Evolutionary conservation across 2,329 filamentous ascomycete genomes (phyloP).

Genomic region (Sporothrix variecibatus): DNA sequence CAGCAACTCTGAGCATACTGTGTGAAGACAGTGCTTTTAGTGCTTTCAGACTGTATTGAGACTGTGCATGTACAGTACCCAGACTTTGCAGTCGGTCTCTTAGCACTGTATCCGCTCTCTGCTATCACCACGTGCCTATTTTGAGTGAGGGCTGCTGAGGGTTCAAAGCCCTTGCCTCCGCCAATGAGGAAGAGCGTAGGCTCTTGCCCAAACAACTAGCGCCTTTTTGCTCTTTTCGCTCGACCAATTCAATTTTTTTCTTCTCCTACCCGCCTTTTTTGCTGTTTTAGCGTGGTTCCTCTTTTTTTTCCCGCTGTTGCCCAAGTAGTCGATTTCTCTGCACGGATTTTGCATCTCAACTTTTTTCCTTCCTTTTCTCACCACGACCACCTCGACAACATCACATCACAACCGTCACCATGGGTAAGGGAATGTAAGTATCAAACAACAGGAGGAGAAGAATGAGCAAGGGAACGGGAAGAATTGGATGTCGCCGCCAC

Average conservation of each 20-base stretch:
- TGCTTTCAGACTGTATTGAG: background rate
- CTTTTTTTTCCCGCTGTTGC: background rate
- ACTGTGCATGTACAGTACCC: background rate
- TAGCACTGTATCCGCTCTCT: background rate
- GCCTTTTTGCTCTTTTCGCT: background rate
- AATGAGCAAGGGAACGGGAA: background rate
- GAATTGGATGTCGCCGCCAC: background rate
- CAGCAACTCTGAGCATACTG: background rate
- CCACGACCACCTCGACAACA: constrained; percentile 39
- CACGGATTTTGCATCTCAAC: constrained; percentile 7
- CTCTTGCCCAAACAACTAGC: background rate
- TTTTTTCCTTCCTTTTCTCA: constrained; percentile 30
- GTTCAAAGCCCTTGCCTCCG: constrained; percentile 23
- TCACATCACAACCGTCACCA: constrained; percentile 44
- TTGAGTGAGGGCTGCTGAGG: constrained; percentile 7
- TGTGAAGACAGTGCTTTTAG: background rate
- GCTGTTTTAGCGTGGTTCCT: background rate
- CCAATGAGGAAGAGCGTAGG: background rate
- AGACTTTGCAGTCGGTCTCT: background rate
- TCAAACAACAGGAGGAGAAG: background rate
- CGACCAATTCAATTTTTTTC: constrained; percentile 20
- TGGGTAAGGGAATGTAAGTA: constrained; percentile 58
- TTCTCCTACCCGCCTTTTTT: background rate
- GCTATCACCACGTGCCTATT: background rate
- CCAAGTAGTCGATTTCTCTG: constrained; percentile 13